Evolutionary conservation across 1,284 basidiomycete species (phyloP), one percentile per base, ranked within the genome.

Genomic region (Porogramme epimiltina): DNA sequence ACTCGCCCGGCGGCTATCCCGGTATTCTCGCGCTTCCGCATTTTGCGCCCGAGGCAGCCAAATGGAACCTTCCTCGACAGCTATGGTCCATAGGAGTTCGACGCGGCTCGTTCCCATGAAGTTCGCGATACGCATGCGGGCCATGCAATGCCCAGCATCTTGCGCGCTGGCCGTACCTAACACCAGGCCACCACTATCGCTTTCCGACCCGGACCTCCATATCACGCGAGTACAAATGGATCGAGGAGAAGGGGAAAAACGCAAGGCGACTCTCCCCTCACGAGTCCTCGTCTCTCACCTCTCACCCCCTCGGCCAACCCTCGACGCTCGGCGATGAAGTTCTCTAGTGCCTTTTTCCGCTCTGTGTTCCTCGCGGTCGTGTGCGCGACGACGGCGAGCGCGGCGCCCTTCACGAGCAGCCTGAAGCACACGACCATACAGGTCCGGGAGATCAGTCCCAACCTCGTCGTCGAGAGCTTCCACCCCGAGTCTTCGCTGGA

Each of bases 401-500:
- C 54, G 66, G 70, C 11, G 72, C 72, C 63, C 49, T 74, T 41
- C 59, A 53, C 47, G 72, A 75, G 62, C 56, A 68, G 49, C 61
- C 67, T 56, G 45, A 71, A 66, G 62, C 71, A 75, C 54, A 62
- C 70, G 3, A 78, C 74, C 8, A 72, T 76, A 55, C 67, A 71
- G 33, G 51, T 65, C 23, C 71, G 73, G 19, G 55, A 68, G 34
- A 55, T 78, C 34, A 64, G 61, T n/a, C 62, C 66, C 20, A 67
- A 64, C 23, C 54, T 74, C 25, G 48, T 66, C 51, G 45, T 78
- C 26, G 70, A 73, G 61, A 66, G 68, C 42, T 79, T 72, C 66
- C 72, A 77, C 55, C 76, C 76, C 11, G 71, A 69, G 51, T 70
- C 72, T 9, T 70, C 70, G 4, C 76, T 71, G 61, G 71, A 76